Evolutionary conservation across 169 alveolate species (phyloP), one percentile per base, ranked within the genome.

Genomic region (Plasmodium gaboni): DNA sequence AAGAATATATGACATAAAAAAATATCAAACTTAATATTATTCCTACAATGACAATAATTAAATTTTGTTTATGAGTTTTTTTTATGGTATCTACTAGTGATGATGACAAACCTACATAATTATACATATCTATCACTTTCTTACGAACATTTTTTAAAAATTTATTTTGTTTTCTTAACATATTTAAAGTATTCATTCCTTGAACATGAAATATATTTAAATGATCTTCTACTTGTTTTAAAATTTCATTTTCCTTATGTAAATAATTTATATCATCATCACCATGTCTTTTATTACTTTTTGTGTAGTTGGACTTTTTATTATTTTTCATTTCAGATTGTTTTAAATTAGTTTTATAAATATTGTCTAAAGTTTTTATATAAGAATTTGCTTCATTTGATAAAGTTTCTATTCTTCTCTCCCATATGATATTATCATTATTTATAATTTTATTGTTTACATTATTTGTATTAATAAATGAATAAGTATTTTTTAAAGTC

Each of bases 31-130:
- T 2, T 4, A 78, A 59, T 44, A 78, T 44, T 15, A 78, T 67
- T 8, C 89, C 89, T 19, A 67, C 89, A 24, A 78, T 51, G n/a
- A 78, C 80, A 59, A 78, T 78, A 24, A 78, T 38, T 63, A 78
- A 78, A 19, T 78, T 78, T 69, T 78, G 89, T 57, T 78, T 78
- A 28, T 78, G 80, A 26, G 80, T 13, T 69, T 78, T 78, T 19
- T 78, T 78, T 17, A 78, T 78, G 24, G 70, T 59, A 46, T 68
- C 78, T 12, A 70, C 42, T 22, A 78, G 15, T 17, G 89, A 78
- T 5, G 80, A 65, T 10, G 89, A 78, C 51, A 78, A 78, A n/a
- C 89, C 89, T 3, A 78, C 48, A n/a, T 78, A 78, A 59, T 78
- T 78, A 46, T 64, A 78, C 44, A 78, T 78, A 42, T 78, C 89